A percentile compares a stretch with the other conserved stretches of the same genome.
These are phyloP conservation scores for Penstemon eatonii DNA, from an alignment of 257 asterid genomes.

Conservation along the genomic window DNA sequence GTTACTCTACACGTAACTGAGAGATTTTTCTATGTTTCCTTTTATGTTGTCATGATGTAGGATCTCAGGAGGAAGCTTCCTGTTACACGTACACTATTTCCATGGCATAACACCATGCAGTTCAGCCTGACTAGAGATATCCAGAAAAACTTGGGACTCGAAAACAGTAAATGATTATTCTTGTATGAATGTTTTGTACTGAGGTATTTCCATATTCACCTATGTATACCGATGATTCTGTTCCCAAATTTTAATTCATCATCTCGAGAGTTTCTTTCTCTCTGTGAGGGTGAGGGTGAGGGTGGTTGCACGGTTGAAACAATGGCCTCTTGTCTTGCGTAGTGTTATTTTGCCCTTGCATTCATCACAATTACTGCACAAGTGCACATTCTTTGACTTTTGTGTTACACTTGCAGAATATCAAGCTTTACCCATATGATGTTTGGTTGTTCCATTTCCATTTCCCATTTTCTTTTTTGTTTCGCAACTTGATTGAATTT, in stretches of 20 bases:
- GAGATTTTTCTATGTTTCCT: background rate
- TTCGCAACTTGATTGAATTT: too few relatives aligned
- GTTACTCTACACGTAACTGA: background rate
- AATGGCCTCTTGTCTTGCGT: too few relatives aligned
- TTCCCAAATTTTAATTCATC: constrained; percentile 13
- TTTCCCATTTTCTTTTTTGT: too few relatives aligned
- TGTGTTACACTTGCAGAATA: too few relatives aligned
- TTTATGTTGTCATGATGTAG: constrained; percentile 38
- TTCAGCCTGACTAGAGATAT: constrained; percentile 88
- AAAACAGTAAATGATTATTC: constrained; percentile 46
- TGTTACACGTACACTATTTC: constrained; percentile 87
- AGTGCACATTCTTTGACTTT: too few relatives aligned
- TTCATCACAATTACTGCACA: too few relatives aligned
- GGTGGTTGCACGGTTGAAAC: background rate
- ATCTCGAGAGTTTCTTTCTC: constrained; percentile 15
- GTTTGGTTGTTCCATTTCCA: too few relatives aligned
- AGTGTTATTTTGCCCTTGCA: too few relatives aligned
- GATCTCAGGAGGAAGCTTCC: constrained; percentile 98
- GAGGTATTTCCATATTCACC: constrained; percentile 26
- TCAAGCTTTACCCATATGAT: too few relatives aligned
- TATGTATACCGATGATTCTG: constrained; percentile 20
- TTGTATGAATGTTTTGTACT: constrained; percentile 21
- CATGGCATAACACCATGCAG: constrained; percentile 91
- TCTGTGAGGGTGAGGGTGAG: background rate
- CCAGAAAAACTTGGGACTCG: constrained; percentile 75